These are phyloP conservation scores for Volvox africanus DNA, from an alignment of 139 green algal genomes.

Conservation along the genomic window DNA sequence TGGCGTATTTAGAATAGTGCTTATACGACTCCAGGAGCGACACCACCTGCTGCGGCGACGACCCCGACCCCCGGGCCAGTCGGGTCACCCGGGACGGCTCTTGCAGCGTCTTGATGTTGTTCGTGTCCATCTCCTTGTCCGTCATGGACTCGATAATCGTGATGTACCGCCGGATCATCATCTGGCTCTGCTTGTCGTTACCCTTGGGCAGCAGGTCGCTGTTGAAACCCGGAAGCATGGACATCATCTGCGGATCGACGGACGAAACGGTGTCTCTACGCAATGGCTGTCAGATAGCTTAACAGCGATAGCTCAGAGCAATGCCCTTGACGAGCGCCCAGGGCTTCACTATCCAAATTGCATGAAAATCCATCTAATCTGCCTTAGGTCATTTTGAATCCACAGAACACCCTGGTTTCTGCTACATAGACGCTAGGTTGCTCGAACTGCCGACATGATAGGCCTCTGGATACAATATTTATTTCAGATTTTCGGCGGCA, in stretches of 20 bases:
- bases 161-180: conserved; percentile 94
- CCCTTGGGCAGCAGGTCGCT: conserved; percentile 84
- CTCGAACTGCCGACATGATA: no score
- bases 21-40: conserved; percentile 94
- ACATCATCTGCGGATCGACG: conserved; percentile 85
- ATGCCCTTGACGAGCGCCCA: no score
- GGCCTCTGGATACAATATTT: no score
- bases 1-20: conserved; percentile 89
- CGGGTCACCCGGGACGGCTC: conserved; percentile 69
- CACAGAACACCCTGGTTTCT: no score
- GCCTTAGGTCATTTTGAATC: no score
- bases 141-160: conserved; percentile 99
- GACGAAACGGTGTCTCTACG: no score
- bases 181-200: conserved; percentile 89
- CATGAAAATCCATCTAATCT: no score
- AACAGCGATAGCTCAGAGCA: no score
- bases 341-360: no score
- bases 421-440: no score
- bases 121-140: conserved; percentile 80
- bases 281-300: no score
- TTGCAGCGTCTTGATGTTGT: conserved; percentile 76
- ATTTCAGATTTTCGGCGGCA: no score
- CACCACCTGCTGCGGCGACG: conserved; percentile 61
- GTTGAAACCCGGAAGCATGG: conserved; percentile 96
- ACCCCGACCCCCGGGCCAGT: conserved; percentile 70